phyloP scores from a whole-genome alignment of 2,329 filamentous ascomycete genomes.

The Cladosporium sphaerospermum region DNA sequence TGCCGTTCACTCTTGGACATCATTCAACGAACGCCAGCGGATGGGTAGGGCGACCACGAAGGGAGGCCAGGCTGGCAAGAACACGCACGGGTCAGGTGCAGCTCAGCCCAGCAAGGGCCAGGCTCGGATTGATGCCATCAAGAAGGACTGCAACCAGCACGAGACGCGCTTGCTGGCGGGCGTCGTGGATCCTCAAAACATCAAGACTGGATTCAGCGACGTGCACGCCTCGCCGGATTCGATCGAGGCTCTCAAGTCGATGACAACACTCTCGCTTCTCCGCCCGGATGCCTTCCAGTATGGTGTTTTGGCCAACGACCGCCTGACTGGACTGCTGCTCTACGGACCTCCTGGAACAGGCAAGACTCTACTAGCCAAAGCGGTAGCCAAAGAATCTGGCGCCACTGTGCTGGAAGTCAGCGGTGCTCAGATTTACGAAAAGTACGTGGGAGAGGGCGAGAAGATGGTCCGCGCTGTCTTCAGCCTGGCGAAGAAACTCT shows the following conservation, averaged over 20 bases:
- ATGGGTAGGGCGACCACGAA: neutral
- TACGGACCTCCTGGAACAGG: constrained; percentile 89
- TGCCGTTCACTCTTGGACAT: constrained; percentile 13
- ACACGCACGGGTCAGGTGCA: neutral
- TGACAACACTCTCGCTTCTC: constrained; percentile 80
- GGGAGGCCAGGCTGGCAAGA: neutral
- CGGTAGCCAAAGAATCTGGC: constrained; percentile 59
- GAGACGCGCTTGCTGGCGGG: constrained; percentile 78
- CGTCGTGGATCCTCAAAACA: constrained; percentile 72
- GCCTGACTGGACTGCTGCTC: constrained; percentile 89
- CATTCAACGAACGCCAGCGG: constrained; percentile 2
- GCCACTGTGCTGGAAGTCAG: constrained; percentile 75
- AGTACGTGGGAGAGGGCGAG: constrained; percentile 92
- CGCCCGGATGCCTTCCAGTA: constrained; percentile 95
- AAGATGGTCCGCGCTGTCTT: constrained; percentile 95
- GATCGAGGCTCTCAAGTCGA: constrained; percentile 77
- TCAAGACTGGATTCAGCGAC: constrained; percentile 80
- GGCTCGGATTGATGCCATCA: constrained; percentile 41
- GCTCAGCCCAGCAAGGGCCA: constrained; percentile 2
- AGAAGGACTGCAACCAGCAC: constrained; percentile 61
- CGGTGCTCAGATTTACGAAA: constrained; percentile 88
- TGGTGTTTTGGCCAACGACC: constrained; percentile 83
- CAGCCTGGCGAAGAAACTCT: constrained; percentile 80
- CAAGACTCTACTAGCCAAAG: constrained; percentile 71
- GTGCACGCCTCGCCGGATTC: constrained; percentile 78